phyloP scores from a whole-genome alignment of 331 rosid genomes.

The Prunus yedoensis region DNA sequence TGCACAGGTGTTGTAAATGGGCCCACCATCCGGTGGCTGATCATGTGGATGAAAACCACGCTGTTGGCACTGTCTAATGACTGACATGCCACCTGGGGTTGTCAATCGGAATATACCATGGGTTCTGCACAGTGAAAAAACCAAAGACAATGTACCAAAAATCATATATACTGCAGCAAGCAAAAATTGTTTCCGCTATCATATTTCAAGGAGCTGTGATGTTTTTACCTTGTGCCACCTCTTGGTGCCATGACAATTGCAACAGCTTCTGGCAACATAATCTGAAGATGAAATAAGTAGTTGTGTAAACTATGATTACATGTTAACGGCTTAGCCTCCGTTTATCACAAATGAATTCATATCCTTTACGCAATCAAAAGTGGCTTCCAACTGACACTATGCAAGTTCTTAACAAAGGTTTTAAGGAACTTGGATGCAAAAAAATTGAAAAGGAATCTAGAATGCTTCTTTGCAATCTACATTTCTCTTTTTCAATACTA shows the following conservation, averaged over 20 bases:
- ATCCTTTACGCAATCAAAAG: background rate
- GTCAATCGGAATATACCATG: constrained; percentile 97
- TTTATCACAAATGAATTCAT: background rate
- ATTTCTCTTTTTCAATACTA: background rate
- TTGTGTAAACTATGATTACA: constrained; percentile 6
- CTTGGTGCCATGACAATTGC: constrained; percentile 97
- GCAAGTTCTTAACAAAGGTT: background rate
- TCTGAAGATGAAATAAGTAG: constrained; percentile 45
- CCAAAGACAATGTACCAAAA: constrained; percentile 14
- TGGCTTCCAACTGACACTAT: background rate
- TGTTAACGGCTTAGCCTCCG: background rate
- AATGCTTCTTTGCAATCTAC: background rate
- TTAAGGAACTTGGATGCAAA: background rate
- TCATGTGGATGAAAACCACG: constrained; percentile 90
- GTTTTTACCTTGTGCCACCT: constrained; percentile 67
- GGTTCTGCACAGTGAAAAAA: constrained; percentile 49
- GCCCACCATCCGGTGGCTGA: constrained; percentile 91
- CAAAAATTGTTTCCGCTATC: background rate
- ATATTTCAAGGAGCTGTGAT: constrained; percentile 16
- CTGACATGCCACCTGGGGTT: constrained; percentile 88
- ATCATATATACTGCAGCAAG: background rate
- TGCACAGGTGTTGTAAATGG: constrained; percentile 75
- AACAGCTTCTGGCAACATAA: constrained; percentile 96
- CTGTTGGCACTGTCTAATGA: constrained; percentile 78
- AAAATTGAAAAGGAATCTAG: background rate